These are phyloP conservation scores for Knoxia roxburghii DNA, from an alignment of 257 asterid species.

Conservation along the genomic window DNA sequence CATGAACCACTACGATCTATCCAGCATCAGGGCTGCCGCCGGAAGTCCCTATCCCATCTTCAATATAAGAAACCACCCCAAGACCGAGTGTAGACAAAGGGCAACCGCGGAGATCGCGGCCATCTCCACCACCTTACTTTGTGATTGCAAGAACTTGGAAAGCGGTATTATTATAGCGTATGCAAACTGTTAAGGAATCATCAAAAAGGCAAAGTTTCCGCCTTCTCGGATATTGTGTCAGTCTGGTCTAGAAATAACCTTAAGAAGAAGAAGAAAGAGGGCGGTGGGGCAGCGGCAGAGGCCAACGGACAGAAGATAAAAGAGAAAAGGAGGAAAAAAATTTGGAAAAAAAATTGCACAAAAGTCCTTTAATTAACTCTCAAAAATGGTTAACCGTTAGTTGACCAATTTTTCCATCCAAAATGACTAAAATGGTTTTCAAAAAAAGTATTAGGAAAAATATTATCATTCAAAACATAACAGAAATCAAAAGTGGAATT, in stretches of 20 bases:
- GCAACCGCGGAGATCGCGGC: slow-evolving; percentile 36
- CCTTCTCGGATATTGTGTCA: slow-evolving; percentile 27
- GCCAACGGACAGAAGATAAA: too few species aligned
- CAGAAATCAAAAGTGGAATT: too few species aligned
- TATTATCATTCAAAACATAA: too few species aligned
- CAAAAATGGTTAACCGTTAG: too few species aligned
- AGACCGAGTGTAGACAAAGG: slow-evolving; percentile 26
- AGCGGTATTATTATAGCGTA: slow-evolving; percentile 44
- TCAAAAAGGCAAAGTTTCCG: slow-evolving; percentile 37
- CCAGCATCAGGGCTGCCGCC: slow-evolving; percentile 40
- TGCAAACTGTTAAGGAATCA: slow-evolving; percentile 61
- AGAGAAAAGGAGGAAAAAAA: too few species aligned
- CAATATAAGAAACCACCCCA: slow-evolving; percentile 41
- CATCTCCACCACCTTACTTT: slow-evolving; percentile 41
- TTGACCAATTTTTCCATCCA: too few species aligned
- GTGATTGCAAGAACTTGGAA: slow-evolving; percentile 53
- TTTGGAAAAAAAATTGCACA: too few species aligned
- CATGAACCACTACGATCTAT: slow-evolving; percentile 56
- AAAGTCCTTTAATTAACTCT: too few species aligned
- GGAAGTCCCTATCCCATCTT: slow-evolving; percentile 36
- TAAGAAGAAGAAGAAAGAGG: too few species aligned
- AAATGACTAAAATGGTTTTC: too few species aligned
- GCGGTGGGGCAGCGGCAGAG: too few species aligned
- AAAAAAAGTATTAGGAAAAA: too few species aligned
- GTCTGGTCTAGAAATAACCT: slow-evolving; percentile 44